Base-by-base conservation (phyloP, 176 grass and related monocot species). In the Ensete ventricosum region DNA sequence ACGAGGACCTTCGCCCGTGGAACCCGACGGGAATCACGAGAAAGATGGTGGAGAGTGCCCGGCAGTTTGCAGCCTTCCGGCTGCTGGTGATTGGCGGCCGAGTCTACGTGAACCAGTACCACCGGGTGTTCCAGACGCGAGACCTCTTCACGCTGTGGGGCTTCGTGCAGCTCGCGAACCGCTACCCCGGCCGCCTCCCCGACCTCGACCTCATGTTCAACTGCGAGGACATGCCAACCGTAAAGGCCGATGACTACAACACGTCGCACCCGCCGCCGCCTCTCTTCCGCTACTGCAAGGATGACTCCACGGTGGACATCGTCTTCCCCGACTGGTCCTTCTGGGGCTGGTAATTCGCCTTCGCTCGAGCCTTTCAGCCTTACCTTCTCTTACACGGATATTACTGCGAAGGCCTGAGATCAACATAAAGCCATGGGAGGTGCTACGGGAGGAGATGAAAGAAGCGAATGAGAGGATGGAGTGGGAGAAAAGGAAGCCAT, bases 311-410 rank as follows among this genome's bases (percentile, higher is more conserved):
- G 26, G 53, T 88, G 1, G 85, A 90, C 80, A 64, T 94, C 75
- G 60, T 90, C 22, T 94, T 94, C 85, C 87, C 91, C 14, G 91
- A 94, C 76, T 94, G 91, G 91, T 90, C 87, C n/a, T 94, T 90
- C 91, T 95, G 88, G 91, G 88, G 91, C 0, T 90, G 91, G 85
- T 88, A 88, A 73, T 67, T 73, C 20, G 1, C 26, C 53, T 2
- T 51, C 1, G 19, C 16, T 11, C 34, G 0, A 43, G 34, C 34
- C 34, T 43, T 43, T 43, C 34, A 43, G 4, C 34, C 34, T 43
- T 43, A 43, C 34, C 34, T 43, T 43, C 34, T 43, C 4, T 43
- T 4, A 43, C 34, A 6, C 34, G 34, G 34, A 43, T 43, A 43
- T 43, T 43, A 6, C 29, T 21, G 3, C 0, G 2, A 29, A 80